A percentile compares a stretch with the other conserved stretches of the same genome.
phyloP scores from a whole-genome alignment of 176 grass and related monocot species.

The bread wheat (Triticum aestivum) region IWGSC_CS_RefSeq_v2.1 NC_057810.1:494254559-494255058 shows the following conservation, averaged over 20 bases:
- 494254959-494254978: neutral
- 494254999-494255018: neutral
- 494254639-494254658: neutral
- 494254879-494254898: slow-evolving; percentile 39
- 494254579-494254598: neutral
- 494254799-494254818: neutral
- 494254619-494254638: slow-evolving; percentile 15
- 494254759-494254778: slow-evolving; percentile 30
- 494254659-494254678: neutral
- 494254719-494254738: slow-evolving; percentile 13
- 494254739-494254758: slow-evolving; percentile 17
- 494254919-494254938: slow-evolving; percentile 40
- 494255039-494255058: neutral
- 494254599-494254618: slow-evolving; percentile 3
- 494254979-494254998: neutral
- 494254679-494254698: slow-evolving; percentile 11
- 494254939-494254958: slow-evolving; percentile 25
- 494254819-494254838: slow-evolving; percentile 26
- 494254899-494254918: slow-evolving; percentile 33
- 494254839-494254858: neutral
- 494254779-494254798: neutral
- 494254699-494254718: neutral
- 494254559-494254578: slow-evolving; percentile 8
- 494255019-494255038: neutral
- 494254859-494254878: neutral